Evolutionary conservation across 2,329 filamentous ascomycete species (phyloP).

Genomic region (Balansia obtecta): DNA sequence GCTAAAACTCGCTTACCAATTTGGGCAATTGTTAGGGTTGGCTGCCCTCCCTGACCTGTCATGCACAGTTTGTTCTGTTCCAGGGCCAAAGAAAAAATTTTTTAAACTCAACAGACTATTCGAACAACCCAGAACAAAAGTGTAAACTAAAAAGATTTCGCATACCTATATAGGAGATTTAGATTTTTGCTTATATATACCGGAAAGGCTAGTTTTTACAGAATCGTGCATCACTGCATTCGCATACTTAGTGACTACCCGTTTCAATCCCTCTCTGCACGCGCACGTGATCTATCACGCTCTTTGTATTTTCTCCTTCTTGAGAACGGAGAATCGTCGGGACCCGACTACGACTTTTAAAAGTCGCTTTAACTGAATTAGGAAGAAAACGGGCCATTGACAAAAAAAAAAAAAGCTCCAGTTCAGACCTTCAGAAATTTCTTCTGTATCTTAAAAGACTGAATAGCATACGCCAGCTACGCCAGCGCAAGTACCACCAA

Average conservation of each 20-base stretch:
- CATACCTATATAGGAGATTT: not conserved
- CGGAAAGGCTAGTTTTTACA: not conserved
- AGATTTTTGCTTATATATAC: not conserved
- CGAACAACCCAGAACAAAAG: not conserved
- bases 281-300: constrained; percentile 1
- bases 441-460: constrained; percentile 15
- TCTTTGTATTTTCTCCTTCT: not conserved
- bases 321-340: constrained; percentile 9
- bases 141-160: not conserved
- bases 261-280: too few relatives aligned
- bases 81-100: not conserved
- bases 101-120: not conserved
- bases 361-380: constrained; percentile 7
- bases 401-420: constrained; percentile 12
- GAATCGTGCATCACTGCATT: not conserved
- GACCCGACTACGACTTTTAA: not conserved
- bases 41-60: constrained; percentile 21
- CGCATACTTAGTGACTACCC: too few relatives aligned
- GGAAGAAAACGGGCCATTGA: constrained; percentile 6
- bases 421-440: constrained; percentile 26
- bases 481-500: constrained; percentile 10
- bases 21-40: constrained; percentile 26
- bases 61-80: constrained; percentile 1
- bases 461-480: not conserved
- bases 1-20: constrained; percentile 33